Conservation (phyloP, 805 yeast genomes). For the Lachancea sp. region DNA sequence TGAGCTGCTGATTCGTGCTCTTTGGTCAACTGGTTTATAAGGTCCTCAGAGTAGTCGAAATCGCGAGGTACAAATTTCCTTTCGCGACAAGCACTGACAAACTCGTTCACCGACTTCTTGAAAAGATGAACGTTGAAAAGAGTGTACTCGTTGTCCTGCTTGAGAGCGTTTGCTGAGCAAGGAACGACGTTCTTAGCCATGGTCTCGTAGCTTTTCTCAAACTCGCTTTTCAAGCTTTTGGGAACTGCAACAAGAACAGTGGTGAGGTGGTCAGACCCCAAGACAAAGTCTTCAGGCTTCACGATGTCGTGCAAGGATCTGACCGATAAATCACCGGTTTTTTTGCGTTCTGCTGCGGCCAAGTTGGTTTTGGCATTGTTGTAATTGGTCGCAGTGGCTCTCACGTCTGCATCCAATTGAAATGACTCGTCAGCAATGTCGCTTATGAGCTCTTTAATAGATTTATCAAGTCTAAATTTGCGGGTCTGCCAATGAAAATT, state of each 20-base stretch:
- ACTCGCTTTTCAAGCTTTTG: slow-evolving; percentile 50
- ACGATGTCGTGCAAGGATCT: slow-evolving; percentile 88
- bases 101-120: slow-evolving; percentile 70
- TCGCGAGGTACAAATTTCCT: slow-evolving; percentile 89
- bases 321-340: slow-evolving; percentile 87
- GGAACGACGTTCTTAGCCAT: slow-evolving; percentile 82
- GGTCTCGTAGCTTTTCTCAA: slow-evolving; percentile 67
- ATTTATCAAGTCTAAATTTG: slow-evolving; percentile 77
- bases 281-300: slow-evolving; percentile 72
- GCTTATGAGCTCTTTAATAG: slow-evolving; percentile 69
- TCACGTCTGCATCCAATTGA: slow-evolving; percentile 79
- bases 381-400: slow-evolving; percentile 66
- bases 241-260: slow-evolving; percentile 91
- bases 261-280: slow-evolving; percentile 77
- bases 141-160: slow-evolving; percentile 65
- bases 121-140: slow-evolving; percentile 78
- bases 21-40: slow-evolving; percentile 61
- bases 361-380: slow-evolving; percentile 77
- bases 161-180: slow-evolving; percentile 67
- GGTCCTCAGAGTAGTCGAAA: slow-evolving; percentile 75
- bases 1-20: slow-evolving; percentile 74
- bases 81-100: slow-evolving; percentile 68
- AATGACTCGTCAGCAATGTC: slow-evolving; percentile 69
- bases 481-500: slow-evolving; percentile 82
- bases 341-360: slow-evolving; percentile 85